phyloP scores from a whole-genome alignment of 1,284 basidiomycete genomes.

The Microbotryum saponariae region DNA sequence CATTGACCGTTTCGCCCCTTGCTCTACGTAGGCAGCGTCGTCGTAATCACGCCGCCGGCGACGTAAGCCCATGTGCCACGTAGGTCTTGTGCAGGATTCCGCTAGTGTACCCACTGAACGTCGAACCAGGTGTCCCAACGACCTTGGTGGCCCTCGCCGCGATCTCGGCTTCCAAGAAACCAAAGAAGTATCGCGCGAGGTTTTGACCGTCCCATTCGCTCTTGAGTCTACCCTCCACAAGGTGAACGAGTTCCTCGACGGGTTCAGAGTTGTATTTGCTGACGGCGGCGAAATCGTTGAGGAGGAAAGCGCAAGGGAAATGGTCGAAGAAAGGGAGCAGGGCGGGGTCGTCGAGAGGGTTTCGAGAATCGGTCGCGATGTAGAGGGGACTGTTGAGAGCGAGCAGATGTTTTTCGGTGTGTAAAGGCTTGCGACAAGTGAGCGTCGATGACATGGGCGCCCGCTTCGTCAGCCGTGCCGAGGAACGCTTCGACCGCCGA shows the following conservation, averaged over 20 bases:
- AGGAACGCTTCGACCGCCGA: neutral
- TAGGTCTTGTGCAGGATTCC: conserved; percentile 13
- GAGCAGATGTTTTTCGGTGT: conserved; percentile 10
- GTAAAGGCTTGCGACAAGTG: conserved; percentile 19
- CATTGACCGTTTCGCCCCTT: too few species aligned
- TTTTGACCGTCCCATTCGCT: conserved; percentile 22
- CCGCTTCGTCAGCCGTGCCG: neutral
- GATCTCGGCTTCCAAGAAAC: conserved; percentile 25
- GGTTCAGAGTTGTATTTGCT: neutral
- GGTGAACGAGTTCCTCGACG: neutral
- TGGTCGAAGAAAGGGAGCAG: conserved; percentile 20
- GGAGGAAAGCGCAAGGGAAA: conserved; percentile 28
- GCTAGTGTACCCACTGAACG: conserved; percentile 9
- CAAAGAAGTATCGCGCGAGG: conserved; percentile 7
- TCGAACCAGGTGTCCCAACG: conserved; percentile 13
- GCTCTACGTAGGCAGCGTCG: too few species aligned
- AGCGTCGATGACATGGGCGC: neutral
- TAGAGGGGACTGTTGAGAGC: conserved; percentile 31
- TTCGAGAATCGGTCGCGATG: conserved; percentile 31
- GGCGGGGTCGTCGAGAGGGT: conserved; percentile 16
- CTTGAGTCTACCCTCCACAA: neutral
- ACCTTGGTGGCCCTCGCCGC: conserved; percentile 9
- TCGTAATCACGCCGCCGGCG: too few species aligned
- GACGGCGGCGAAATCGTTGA: conserved; percentile 15
- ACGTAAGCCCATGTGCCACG: neutral